Base-by-base conservation (phyloP, 1,139 yeast species). In the Tardiomyces blankii region DNA sequence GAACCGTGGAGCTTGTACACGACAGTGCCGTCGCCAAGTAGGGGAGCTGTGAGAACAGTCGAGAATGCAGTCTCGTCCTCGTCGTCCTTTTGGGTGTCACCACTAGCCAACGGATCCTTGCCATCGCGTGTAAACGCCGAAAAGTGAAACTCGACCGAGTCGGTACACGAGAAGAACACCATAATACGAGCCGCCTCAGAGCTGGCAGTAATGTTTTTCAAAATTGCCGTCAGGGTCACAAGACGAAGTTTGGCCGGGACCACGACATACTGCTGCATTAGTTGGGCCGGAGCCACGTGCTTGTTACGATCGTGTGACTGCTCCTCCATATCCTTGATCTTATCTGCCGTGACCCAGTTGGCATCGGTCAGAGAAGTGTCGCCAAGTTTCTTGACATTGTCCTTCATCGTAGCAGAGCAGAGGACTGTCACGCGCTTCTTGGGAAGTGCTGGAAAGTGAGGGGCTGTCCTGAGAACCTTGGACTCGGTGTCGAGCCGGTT, bases 331-430 rank as follows among this genome's bases (percentile, higher is more conserved):
- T 46, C 51, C 7, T 48, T 41, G 16, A 46, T 42, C 11, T 56
- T 51, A 25, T 52, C 51, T 16, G 54, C 59, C 39, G 66, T 63
- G 11, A 87, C 75, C 74, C 84, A 72, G 53, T 82, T 78, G 1
- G 95, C 89, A 51, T 83, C 72, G 42, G 74, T 69, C 50, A 89
- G 69, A 0, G 94, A 75, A 21, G 84, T 73, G 51, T 82, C 82
- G 28, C 96, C 96, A 46, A 91, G 70, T 57, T 84, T 79, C 55
- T 81, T 77, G 12, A 86, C 96, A 49, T 78, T 82, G 38, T 78
- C 78, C 57, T 85, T 87, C 67, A 87, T 79, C 0, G 99, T 91
- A 1, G 99, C 99, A 25, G 97, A 88, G 70, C 98, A 91, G 49
- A 91, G 67, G 9, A 91, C 75, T 53, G 85, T 88, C 43, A 86